Evolutionary conservation across 306 rosid species (phyloP), one percentile per base, ranked within the genome.

Genomic region (Medicago lupulina): DNA sequence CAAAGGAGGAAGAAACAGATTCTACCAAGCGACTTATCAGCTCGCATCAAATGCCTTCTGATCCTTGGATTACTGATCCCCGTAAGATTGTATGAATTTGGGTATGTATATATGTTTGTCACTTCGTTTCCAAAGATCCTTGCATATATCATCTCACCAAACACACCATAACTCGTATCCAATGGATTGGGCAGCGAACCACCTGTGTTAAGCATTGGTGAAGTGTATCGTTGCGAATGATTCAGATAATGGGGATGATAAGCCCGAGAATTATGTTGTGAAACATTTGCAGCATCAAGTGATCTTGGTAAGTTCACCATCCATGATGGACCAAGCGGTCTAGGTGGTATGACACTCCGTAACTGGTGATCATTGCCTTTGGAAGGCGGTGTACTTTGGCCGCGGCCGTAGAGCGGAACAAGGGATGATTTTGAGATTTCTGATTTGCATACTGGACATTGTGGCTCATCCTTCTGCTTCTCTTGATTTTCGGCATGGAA

Each of bases 361-460:
- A 75, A 75, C 75, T 84, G 67, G 18, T 73, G 58, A n/a, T 80
- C 76, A 70, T 79, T 80, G 68, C 40, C 54, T 54, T 86, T 79
- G 12, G 96, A 81, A 60, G 88, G 83, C 54, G 54, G 21, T 2
- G 81, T 19, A 38, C 83, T 83, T 39, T 78, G 85, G 81, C 90
- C 89, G 0, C 82, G 88, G 50, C 97, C 93, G 8, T 92, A 95
- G 23, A 95, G 79, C 0, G 98, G 98, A 79, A 92, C 82, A 15
- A 95, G 79, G 18, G 92, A 87, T 14, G 88, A 67, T 15, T 87
- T 70, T 14, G 95, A 88, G 7, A 95, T 86, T 41, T 92, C 83
- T 50, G 97, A 83, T 85, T 95, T 95, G 88, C 98, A 95, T 2
- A 95, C 97, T 4, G 98, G 96, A 80, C 98, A 95, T 4, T 67